Conservation (phyloP, 2,329 filamentous ascomycete genomes). For the Colletotrichum euphorbiae region DNA sequence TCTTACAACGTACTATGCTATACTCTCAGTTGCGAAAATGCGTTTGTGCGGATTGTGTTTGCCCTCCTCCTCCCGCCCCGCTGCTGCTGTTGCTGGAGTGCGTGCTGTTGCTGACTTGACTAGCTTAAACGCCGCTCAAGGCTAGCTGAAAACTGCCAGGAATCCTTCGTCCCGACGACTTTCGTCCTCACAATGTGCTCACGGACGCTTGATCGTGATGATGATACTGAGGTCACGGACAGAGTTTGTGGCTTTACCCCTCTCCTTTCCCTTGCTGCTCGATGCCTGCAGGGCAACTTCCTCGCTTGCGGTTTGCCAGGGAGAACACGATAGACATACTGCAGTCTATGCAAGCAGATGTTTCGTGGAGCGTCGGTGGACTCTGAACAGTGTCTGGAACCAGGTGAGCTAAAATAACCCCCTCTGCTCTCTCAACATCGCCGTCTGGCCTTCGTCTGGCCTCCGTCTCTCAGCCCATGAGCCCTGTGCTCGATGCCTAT, state of each 20-base stretch:
- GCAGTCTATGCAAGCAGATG: slow-evolving; percentile 6
- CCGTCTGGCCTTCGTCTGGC: slow-evolving; percentile 37
- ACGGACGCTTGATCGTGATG: slow-evolving; percentile 1
- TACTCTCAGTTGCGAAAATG: too few relatives aligned
- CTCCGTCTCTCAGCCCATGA: slow-evolving; percentile 4
- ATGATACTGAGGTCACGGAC: slow-evolving; percentile 12
- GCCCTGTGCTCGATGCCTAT: slow-evolving; percentile 22
- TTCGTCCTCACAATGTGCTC: not conserved
- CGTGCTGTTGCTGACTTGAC: slow-evolving; percentile 3
- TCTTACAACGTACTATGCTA: not conserved
- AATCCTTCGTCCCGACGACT: slow-evolving; percentile 9
- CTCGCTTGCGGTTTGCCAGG: slow-evolving; percentile 22
- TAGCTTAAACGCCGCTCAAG: not conserved
- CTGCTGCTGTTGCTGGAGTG: not conserved
- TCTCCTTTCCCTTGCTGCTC: slow-evolving; percentile 12
- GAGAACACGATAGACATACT: slow-evolving; percentile 10
- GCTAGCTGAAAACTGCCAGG: slow-evolving; percentile 16
- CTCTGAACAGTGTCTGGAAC: not conserved
- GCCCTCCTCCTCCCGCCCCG: too few relatives aligned
- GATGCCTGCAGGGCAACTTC: slow-evolving; percentile 21
- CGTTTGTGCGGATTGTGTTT: too few relatives aligned
- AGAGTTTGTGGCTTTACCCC: slow-evolving; percentile 30
- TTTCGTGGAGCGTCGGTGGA: not conserved
- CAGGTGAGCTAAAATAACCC: not conserved
- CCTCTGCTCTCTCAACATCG: slow-evolving; percentile 32